Percentiles rank a stretch among this genome's conserved stretches.
phyloP scores from a whole-genome alignment of 2,329 filamentous ascomycete genomes.

The Pseudocercospora cruenta region DNA sequence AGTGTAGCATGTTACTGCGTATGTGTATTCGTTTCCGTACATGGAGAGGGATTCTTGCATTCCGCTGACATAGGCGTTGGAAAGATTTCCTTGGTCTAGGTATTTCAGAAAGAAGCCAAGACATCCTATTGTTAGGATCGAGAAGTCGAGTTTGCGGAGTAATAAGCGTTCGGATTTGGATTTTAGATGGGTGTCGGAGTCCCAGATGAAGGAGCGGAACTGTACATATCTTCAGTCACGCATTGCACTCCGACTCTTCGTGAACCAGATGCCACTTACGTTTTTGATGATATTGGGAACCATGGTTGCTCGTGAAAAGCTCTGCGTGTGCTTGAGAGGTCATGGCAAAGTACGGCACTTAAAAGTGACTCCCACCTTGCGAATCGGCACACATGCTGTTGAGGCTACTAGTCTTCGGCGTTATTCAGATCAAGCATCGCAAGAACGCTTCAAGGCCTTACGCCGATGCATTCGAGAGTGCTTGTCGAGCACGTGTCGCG shows the following conservation, averaged over 20 bases:
- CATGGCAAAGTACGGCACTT: background rate
- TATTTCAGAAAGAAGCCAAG: slow-evolving; percentile 10
- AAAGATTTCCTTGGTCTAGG: slow-evolving; percentile 7
- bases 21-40: slow-evolving; percentile 44
- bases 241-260: too few relatives aligned
- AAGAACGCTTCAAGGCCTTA: background rate
- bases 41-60: slow-evolving; percentile 45
- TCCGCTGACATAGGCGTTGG: slow-evolving; percentile 45
- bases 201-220: slow-evolving; percentile 13
- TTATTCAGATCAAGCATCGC: background rate
- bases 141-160: slow-evolving; percentile 11
- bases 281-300: background rate
- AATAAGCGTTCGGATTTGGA: background rate
- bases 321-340: background rate
- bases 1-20: slow-evolving; percentile 8
- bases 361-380: background rate
- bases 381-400: background rate
- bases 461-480: background rate
- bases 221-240: too few relatives aligned
- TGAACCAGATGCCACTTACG: too few relatives aligned
- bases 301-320: background rate
- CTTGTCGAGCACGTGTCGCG: background rate
- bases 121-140: slow-evolving; percentile 10
- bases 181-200: slow-evolving; percentile 12
- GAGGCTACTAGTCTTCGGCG: background rate